Evolutionary conservation across 169 alveolate species (phyloP).

Genomic region (Plasmodium vivax): DNA sequence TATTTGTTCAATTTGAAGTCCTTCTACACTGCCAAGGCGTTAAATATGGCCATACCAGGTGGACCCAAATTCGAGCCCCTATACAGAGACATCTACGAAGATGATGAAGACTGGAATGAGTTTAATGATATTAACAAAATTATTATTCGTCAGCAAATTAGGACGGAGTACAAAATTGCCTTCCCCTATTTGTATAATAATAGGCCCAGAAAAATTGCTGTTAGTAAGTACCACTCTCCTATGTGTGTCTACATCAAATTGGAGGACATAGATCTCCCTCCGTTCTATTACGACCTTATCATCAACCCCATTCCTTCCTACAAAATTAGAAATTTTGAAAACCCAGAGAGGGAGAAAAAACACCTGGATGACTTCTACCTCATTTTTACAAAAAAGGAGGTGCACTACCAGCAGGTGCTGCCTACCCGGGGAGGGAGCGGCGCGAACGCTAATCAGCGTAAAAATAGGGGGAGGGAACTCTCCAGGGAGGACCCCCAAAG

Average conservation of each 20-base stretch:
- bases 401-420: conserved; percentile 26
- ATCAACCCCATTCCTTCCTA: conserved; percentile 98
- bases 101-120: conserved; percentile 99
- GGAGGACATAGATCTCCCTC: conserved; percentile 93
- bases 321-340: conserved; percentile 84
- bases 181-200: conserved; percentile 99
- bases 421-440: background rate
- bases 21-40: conserved; percentile 99
- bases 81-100: conserved; percentile 95
- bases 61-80: conserved; percentile 99
- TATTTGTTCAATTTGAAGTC: conserved; percentile 96
- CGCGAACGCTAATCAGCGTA: background rate
- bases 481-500: background rate
- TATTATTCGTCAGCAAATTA: conserved; percentile 94
- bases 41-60: conserved; percentile 99
- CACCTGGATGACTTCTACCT: conserved; percentile 48
- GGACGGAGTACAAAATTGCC: conserved; percentile 99
- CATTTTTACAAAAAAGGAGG: conserved; percentile 23
- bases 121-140: conserved; percentile 99
- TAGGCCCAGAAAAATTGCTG: conserved; percentile 95
- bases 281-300: conserved; percentile 97
- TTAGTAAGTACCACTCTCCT: conserved; percentile 90
- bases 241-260: conserved; percentile 91
- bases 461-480: background rate
- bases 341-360: conserved; percentile 66